Base-by-base conservation (phyloP, 345 rosid genomes). In the Erucastrum elatum region DNA sequence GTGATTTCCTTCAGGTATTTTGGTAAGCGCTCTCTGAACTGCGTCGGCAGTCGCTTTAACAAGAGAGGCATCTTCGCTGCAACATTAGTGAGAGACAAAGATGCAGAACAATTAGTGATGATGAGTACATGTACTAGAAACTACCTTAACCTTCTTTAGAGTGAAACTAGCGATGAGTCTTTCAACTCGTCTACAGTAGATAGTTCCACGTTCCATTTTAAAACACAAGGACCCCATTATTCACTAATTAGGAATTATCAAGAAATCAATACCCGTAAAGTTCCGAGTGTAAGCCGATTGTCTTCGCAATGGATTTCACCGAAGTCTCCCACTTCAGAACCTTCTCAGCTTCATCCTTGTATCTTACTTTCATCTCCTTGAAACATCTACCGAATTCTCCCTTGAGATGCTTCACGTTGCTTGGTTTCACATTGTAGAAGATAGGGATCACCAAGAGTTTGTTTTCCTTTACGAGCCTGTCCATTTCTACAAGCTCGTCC, bases 381-480 rank as follows among this genome's bases (percentile, higher is more conserved):
- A 64, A 64, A 33, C 13, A 1, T 12, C 12, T 11, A 4, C 70
- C 63, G 12, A 74, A 49, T 4, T 33, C 70, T 49, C 63, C 77
- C 25, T 64, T 31, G 9, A 64, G 53, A 13, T 51, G 6, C 33
- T 21, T 33, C 70, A 74, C 31, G 17, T 64, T 49, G 25, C 51
- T 46, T 1, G 34, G 26, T 0, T 31, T 74, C 15, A 74, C 62
- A 3, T 49, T 1, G 49, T 51, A 74, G 70, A 74, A 74, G 5
- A 64, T 34, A 4, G 77, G 77, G 21, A 74, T 64, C 34, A 64
- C 70, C 6, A 74, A 31, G 64, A 74, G 53, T 53, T 63, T 74
- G 25, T 70, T 61, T 64, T 74, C 63, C n/a, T 64, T 35, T 2
- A 4, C 49, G 1, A 64, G 77, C 46, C 51, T 5, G 35, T 29